Evolutionary conservation across 495 filamentous ascomycete species (phyloP).

Genomic region (Aspergillus sparsus): DNA sequence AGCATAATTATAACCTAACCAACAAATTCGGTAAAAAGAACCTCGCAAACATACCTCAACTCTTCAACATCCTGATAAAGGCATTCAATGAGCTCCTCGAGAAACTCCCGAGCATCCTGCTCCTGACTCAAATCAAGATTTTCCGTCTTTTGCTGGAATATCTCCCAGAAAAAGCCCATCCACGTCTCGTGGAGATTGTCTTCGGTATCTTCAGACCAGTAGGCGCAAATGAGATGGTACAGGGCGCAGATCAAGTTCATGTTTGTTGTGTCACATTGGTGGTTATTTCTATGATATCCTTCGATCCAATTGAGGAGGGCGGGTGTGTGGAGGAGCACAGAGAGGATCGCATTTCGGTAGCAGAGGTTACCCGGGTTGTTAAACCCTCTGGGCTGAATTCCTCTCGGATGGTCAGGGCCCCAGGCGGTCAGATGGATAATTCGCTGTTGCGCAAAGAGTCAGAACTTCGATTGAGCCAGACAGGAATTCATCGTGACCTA

Average conservation of each 20-base stretch:
- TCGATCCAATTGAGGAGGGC: conserved; percentile 40
- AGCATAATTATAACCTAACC: not conserved
- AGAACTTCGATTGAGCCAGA: not conserved
- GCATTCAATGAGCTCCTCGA: conserved; percentile 19
- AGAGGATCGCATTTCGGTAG: conserved; percentile 45
- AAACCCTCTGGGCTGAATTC: conserved; percentile 10
- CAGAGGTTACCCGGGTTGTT: conserved; percentile 29
- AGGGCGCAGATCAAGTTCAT: conserved; percentile 27
- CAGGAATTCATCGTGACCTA: not conserved
- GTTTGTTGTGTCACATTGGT: not conserved
- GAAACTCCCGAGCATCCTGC: conserved; percentile 33
- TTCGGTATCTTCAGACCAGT: conserved; percentile 24
- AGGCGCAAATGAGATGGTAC: conserved; percentile 16
- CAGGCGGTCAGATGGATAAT: not conserved
- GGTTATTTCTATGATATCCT: conserved; percentile 13
- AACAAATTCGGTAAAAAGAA: not conserved
- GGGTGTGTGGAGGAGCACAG: conserved; percentile 45
- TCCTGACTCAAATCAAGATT: conserved; percentile 5
- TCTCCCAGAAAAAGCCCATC: conserved; percentile 13
- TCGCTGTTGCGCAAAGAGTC: conserved; percentile 1
- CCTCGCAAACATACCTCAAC: conserved; percentile 15
- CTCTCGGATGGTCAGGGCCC: not conserved
- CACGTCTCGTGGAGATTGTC: not conserved
- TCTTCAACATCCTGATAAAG: conserved; percentile 3
- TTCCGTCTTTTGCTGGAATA: conserved; percentile 11